Conservation (phyloP, 192 early-diverging fungal species). For the Coemansia sp. region DNA sequence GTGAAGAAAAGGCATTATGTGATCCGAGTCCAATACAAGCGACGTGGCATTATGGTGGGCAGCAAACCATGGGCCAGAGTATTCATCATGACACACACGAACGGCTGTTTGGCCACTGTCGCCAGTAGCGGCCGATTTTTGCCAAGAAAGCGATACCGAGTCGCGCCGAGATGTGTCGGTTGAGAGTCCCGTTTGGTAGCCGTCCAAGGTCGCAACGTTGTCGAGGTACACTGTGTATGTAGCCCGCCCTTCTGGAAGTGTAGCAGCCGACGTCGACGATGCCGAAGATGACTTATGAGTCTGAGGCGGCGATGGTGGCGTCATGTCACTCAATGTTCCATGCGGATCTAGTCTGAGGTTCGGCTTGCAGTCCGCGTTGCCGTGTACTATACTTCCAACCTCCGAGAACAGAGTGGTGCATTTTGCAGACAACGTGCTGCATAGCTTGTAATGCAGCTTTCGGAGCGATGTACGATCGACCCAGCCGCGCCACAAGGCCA, state of each 20-base stretch:
- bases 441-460: slow-evolving; percentile 24
- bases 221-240: slow-evolving; percentile 28
- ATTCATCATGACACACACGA: slow-evolving; percentile 15
- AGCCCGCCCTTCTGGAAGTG: slow-evolving; percentile 1
- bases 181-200: slow-evolving; percentile 26
- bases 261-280: not conserved
- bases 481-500: slow-evolving; percentile 50
- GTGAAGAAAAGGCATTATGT: slow-evolving; percentile 44
- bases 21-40: slow-evolving; percentile 14
- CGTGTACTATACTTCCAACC: not conserved
- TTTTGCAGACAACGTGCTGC: slow-evolving; percentile 11
- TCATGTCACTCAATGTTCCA: not conserved
- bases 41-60: slow-evolving; percentile 12
- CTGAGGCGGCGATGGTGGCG: slow-evolving; percentile 32
- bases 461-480: slow-evolving; percentile 25
- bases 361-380: not conserved
- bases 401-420: not conserved
- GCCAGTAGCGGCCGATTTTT: not conserved
- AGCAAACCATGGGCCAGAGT: slow-evolving; percentile 47
- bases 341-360: not conserved
- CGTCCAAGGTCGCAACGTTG: slow-evolving; percentile 9
- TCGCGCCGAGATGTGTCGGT: slow-evolving; percentile 25
- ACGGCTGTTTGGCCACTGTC: not conserved
- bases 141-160: slow-evolving; percentile 36
- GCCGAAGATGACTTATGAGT: slow-evolving; percentile 23